Evolutionary conservation across 169 alveolate species (phyloP).

Genomic region (Plasmodium fragile): DNA sequence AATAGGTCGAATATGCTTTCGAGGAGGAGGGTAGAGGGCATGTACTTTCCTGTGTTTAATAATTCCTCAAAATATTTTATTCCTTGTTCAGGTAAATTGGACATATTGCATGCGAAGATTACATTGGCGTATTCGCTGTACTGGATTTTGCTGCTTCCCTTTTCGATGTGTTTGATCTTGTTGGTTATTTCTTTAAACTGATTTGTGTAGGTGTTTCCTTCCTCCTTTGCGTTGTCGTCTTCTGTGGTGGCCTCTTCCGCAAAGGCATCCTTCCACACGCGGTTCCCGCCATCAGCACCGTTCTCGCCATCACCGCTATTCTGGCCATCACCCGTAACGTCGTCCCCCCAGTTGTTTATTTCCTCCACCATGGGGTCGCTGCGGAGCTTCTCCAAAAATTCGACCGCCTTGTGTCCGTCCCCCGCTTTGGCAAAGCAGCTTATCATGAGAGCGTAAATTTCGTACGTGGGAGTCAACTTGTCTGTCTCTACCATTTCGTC

Average conservation of each 20-base stretch:
- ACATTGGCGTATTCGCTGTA: constrained; percentile 73
- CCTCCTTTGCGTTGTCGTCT: not conserved
- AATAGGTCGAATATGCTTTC: constrained; percentile 71
- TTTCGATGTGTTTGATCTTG: constrained; percentile 51
- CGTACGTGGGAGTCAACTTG: constrained; percentile 53
- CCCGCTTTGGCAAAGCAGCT: constrained; percentile 70
- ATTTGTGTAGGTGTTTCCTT: constrained; percentile 10
- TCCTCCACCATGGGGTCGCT: constrained; percentile 64
- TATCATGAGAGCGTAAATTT: constrained; percentile 68
- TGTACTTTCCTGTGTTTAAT: constrained; percentile 62
- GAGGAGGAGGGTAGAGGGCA: constrained; percentile 50
- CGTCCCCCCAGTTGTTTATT: not conserved
- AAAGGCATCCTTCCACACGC: constrained; percentile 5
- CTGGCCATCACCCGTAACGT: not conserved
- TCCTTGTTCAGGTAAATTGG: constrained; percentile 66
- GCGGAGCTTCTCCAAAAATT: constrained; percentile 45
- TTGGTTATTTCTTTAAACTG: constrained; percentile 39
- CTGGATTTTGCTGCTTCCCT: constrained; percentile 48
- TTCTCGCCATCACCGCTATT: not conserved
- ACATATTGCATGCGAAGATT: constrained; percentile 61
- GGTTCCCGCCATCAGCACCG: not conserved
- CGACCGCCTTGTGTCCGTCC: constrained; percentile 52
- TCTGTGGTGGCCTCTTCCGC: not conserved
- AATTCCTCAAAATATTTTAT: constrained; percentile 74
- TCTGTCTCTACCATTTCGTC: constrained; percentile 69